Conservation (phyloP, 202 grass and related monocot genomes). For the Saccharum hybrid region DNA sequence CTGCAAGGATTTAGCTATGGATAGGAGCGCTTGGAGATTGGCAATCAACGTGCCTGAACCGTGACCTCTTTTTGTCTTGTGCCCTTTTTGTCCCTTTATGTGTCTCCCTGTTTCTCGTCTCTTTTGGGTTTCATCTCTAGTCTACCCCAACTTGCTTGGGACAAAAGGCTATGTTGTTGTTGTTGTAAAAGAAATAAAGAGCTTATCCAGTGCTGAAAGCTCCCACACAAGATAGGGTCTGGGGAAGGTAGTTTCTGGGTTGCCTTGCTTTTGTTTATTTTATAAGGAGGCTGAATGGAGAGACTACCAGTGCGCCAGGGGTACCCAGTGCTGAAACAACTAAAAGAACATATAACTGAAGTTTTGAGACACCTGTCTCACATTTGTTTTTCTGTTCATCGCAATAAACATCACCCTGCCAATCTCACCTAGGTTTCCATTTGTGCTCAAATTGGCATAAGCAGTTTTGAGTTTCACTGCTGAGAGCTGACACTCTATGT, state of each 20-base stretch:
- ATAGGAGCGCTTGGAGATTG: too few species aligned
- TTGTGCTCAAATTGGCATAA: constrained; percentile 20
- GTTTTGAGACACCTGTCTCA: constrained; percentile 9
- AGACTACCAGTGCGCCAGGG: neutral
- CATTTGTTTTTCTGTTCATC: constrained; percentile 1
- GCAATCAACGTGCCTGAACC: too few species aligned
- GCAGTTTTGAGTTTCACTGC: constrained; percentile 32
- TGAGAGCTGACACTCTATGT: constrained; percentile 44
- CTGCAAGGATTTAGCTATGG: too few species aligned
- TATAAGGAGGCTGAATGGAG: neutral
- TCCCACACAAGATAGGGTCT: neutral
- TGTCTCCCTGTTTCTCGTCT: too few species aligned
- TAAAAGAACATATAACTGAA: neutral
- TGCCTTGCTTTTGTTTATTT: neutral
- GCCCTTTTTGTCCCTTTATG: too few species aligned
- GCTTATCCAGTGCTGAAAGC: too few species aligned
- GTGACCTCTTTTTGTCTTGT: too few species aligned
- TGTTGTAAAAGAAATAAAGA: too few species aligned
- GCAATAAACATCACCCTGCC: too few species aligned
- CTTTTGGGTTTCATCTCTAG: too few species aligned
- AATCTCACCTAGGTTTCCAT: neutral
- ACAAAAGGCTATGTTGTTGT: too few species aligned
- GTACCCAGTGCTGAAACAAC: neutral
- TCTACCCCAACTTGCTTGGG: too few species aligned
- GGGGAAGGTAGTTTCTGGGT: neutral